Percentiles rank a stretch among this genome's conserved stretches.
phyloP scores from a whole-genome alignment of 331 rosid genomes.

The Pyracantha coccinea region DNA sequence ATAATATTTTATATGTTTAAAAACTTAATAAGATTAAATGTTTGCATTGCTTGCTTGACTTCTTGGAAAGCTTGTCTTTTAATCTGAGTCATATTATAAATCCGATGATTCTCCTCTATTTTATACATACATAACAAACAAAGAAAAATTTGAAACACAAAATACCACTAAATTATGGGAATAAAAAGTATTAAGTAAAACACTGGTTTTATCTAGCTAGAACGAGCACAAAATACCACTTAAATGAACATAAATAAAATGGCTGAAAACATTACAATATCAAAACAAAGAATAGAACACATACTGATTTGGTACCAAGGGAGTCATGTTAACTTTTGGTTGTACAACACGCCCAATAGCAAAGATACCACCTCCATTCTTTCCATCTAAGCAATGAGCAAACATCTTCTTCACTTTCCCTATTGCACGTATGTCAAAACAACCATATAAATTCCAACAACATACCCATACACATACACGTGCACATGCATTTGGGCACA shows the following conservation, averaged over 20 bases:
- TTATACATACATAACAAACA: not conserved
- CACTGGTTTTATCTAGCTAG: not conserved
- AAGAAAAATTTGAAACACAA: not conserved
- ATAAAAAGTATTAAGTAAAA: not conserved
- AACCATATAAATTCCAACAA: not conserved
- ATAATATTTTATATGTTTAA: not conserved
- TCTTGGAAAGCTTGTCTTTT: not conserved
- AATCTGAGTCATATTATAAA: not conserved
- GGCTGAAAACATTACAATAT: not conserved
- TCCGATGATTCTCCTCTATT: not conserved
- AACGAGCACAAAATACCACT: not conserved
- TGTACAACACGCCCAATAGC: slow-evolving; percentile 96
- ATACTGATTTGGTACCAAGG: slow-evolving; percentile 84
- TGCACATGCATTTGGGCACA: not conserved
- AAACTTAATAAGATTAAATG: not conserved
- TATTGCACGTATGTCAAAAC: slow-evolving; percentile 25
- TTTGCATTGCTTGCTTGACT: not conserved
- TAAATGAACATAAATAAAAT: not conserved
- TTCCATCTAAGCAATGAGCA: slow-evolving; percentile 98
- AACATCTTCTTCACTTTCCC: slow-evolving; percentile 88
- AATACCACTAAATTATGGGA: not conserved
- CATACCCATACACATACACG: not conserved
- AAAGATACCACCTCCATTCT: slow-evolving; percentile 93
- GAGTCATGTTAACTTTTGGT: slow-evolving; percentile 90
- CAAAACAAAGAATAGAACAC: slow-evolving; percentile 12